Conservation (phyloP, 106 monocot genomes). For the Alisma plantagoaquatica region DNA sequence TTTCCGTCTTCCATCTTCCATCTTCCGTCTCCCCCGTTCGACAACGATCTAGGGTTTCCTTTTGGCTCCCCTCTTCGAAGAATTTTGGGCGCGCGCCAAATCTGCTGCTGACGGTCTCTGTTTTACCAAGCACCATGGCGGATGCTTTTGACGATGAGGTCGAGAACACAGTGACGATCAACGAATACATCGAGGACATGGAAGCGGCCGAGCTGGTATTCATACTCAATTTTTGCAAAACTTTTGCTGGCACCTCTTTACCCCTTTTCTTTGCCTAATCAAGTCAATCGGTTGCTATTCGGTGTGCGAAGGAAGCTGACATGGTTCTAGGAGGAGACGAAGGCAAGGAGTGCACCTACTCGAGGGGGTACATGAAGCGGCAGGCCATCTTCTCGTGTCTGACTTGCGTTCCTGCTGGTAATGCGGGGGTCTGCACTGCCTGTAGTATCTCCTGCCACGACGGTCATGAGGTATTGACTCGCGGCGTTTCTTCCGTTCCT, state of each 20-base stretch:
- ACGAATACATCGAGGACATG: slow-evolving; percentile 74
- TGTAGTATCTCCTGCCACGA: slow-evolving; percentile 87
- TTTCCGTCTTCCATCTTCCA: background rate
- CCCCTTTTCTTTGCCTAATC: background rate
- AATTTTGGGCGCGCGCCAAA: background rate
- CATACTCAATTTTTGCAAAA: background rate
- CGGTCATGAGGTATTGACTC: slow-evolving; percentile 97
- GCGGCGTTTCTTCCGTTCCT: background rate
- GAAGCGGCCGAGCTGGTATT: slow-evolving; percentile 84
- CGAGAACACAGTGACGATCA: slow-evolving; percentile 67
- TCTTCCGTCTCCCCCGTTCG: background rate
- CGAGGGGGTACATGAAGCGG: slow-evolving; percentile 83
- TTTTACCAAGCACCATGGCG: slow-evolving; percentile 23
- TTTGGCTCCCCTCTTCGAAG: background rate
- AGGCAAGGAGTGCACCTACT: slow-evolving; percentile 90
- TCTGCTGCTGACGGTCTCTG: too few relatives aligned
- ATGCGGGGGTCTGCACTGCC: slow-evolving; percentile 91
- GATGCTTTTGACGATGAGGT: slow-evolving; percentile 72
- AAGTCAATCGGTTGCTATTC: slow-evolving; percentile 1
- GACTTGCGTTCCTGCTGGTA: slow-evolving; percentile 77
- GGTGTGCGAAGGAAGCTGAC: slow-evolving; percentile 79
- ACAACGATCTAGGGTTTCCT: background rate
- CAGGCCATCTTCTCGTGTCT: slow-evolving; percentile 96
- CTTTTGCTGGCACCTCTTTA: background rate
- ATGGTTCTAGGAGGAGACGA: slow-evolving; percentile 94